phyloP scores from a whole-genome alignment of 495 filamentous ascomycete species.

The Lindgomyces ingoldianus region DNA sequence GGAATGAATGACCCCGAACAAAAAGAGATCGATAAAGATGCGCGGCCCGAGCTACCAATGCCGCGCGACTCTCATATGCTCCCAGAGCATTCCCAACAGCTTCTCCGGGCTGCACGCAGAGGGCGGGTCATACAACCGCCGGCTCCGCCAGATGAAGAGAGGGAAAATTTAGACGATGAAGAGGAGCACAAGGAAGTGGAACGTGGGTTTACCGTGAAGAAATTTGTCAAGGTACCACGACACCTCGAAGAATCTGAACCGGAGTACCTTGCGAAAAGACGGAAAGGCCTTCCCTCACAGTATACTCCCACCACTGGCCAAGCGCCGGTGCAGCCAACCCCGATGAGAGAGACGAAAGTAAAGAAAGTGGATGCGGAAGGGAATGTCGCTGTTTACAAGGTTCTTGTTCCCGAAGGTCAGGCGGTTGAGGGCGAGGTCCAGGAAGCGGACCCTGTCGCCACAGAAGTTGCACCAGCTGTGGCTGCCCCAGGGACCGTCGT shows the following conservation, averaged over 20 bases:
- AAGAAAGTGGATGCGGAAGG: conserved; percentile 74
- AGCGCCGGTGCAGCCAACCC: conserved; percentile 49
- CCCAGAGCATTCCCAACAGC: conserved; percentile 68
- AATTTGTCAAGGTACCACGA: conserved; percentile 78
- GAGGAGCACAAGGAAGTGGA: conserved; percentile 56
- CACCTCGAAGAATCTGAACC: conserved; percentile 72
- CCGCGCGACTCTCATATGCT: conserved; percentile 85
- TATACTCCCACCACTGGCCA: conserved; percentile 52
- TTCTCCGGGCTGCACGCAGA: conserved; percentile 80
- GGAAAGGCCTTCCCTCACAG: conserved; percentile 67
- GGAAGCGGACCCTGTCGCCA: conserved; percentile 52
- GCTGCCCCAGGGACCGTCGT: conserved; percentile 61
- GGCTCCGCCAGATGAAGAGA: conserved; percentile 50
- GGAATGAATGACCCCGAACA: conserved; percentile 60
- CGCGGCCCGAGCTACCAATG: conserved; percentile 68
- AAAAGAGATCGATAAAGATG: conserved; percentile 52
- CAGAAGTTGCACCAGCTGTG: conserved; percentile 46
- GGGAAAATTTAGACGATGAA: conserved; percentile 53
- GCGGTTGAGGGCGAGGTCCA: conserved; percentile 77
- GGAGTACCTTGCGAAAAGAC: conserved; percentile 84
- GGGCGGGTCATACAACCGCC: conserved; percentile 67
- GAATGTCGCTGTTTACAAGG: conserved; percentile 76
- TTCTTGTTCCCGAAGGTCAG: conserved; percentile 78
- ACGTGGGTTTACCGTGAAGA: conserved; percentile 66
- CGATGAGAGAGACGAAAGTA: conserved; percentile 75